Evolutionary conservation across 306 rosid genomes (phyloP).

Genomic region (Pyrus communis): DNA sequence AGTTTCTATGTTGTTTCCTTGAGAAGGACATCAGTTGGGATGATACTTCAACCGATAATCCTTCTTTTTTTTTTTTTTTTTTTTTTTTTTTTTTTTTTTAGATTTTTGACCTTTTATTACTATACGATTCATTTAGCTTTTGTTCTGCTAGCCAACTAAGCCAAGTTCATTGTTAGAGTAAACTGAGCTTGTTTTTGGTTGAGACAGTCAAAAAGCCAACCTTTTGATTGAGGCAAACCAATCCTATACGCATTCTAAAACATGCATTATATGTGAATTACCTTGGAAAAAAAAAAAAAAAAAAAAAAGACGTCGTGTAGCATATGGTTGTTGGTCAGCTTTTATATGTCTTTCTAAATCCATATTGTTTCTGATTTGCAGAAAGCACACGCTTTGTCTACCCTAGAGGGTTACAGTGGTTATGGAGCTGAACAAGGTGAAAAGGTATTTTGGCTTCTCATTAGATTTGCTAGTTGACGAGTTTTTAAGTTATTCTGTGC

Average conservation of each 20-base stretch:
- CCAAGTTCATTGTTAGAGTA: not conserved
- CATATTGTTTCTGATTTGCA: constrained; percentile 26
- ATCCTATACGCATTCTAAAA: not conserved
- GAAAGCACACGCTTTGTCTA: constrained; percentile 70
- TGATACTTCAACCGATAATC: no score
- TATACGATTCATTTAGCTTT: not conserved
- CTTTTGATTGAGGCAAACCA: not conserved
- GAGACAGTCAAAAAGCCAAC: not conserved
- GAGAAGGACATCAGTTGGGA: no score
- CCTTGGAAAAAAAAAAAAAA: not conserved
- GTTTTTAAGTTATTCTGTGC: not conserved
- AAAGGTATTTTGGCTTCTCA: constrained; percentile 41
- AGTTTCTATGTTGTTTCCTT: no score
- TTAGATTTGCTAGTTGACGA: not conserved
- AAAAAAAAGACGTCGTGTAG: not conserved
- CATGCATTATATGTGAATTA: not conserved
- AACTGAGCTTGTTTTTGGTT: not conserved
- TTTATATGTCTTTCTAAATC: constrained; percentile 1
- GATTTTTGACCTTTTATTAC: not conserved
- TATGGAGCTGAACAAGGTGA: constrained; percentile 98
- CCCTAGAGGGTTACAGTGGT: constrained; percentile 88
- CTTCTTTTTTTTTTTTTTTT: no score
- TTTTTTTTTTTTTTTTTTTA: not conserved
- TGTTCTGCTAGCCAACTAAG: not conserved
- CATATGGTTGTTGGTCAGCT: not conserved